Evolutionary conservation across 768 basidiomycete species (phyloP), one percentile per base, ranked within the genome.

Genomic region (Phanerochaete sordida): DNA sequence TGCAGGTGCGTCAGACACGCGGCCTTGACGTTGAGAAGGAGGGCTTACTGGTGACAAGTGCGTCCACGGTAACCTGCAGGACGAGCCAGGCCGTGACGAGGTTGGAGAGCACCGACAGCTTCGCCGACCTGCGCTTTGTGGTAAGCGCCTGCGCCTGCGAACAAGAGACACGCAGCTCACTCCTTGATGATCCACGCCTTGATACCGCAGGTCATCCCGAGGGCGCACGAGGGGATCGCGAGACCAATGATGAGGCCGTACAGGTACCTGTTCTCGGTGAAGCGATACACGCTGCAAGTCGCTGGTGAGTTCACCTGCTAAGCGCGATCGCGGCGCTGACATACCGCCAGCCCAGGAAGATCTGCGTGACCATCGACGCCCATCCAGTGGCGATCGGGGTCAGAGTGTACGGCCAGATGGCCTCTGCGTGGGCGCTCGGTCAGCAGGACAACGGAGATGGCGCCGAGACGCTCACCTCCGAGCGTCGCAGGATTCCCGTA

Each of bases 331-430:
- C 4, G 13, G 28, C 50, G 21, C 19, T 0, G 16, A 60, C 62
- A 5, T n/a, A 64, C 63, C 63, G 63, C 59, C 59, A 64, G 19
- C 63, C 63, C 72, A 83, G 71, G 69, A 80, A 83, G 35, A 70
- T 56, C 62, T 84, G 83, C 0, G 82, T 81, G n/a, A 81, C 71
- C 31, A 83, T 66, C 0, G 81, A 82, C 19, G 79, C 76, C 6
- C 81, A 65, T 1, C 79, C 70, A 6, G 76, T 81, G 5, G 76
- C 79, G 23, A 76, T 68, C 4, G 82, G 78, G 0, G 81, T 83
- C 57, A 83, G 80, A 1, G 78, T 77, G 47, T 81, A 79, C 3
- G 77, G 78, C 81, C 82, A 84, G 1, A 65, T 44, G 4, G 59
- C 64, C 16, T 62, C 64, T 65, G 37, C 5, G 11, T 3, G 21